A percentile compares a stretch with the other conserved stretches of the same genome.
Conservation (phyloP, 2,329 filamentous ascomycete species). For the Microdochium paspali region DNA sequence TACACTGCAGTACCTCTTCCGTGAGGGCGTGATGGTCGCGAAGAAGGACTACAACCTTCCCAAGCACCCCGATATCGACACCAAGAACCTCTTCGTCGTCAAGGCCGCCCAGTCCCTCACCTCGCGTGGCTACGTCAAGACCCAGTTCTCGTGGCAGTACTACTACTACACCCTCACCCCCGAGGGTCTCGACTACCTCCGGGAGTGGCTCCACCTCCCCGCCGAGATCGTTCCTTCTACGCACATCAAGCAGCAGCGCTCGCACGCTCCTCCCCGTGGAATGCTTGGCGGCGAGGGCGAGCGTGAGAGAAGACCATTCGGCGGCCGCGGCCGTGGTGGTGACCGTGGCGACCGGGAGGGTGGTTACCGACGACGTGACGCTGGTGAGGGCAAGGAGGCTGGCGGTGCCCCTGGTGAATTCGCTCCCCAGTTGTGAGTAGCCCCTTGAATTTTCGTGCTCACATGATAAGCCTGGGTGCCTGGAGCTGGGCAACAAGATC, state of each 20-base stretch:
- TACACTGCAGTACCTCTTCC: slow-evolving; percentile 78
- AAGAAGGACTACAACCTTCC: slow-evolving; percentile 99
- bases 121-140: slow-evolving; percentile 98
- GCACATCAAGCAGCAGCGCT: slow-evolving; percentile 99
- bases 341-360: slow-evolving; percentile 65
- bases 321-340: slow-evolving; percentile 61
- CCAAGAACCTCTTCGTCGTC: slow-evolving; percentile 99
- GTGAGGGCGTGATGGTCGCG: slow-evolving; percentile 85
- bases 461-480: too few species aligned
- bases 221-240: slow-evolving; percentile 99
- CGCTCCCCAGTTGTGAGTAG: slow-evolving; percentile 74
- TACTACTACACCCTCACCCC: slow-evolving; percentile 99
- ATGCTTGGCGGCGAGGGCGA: slow-evolving; percentile 87
- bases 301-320: slow-evolving; percentile 73
- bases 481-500: too few species aligned
- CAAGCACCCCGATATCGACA: slow-evolving; percentile 97
- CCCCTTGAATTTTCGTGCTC: slow-evolving; percentile 1
- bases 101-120: slow-evolving; percentile 98
- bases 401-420: slow-evolving; percentile 87
- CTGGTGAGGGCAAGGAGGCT: slow-evolving; percentile 72
- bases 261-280: slow-evolving; percentile 93
- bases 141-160: slow-evolving; percentile 99
- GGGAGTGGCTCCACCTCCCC: slow-evolving; percentile 99
- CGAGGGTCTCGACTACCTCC: slow-evolving; percentile 99
- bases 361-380: slow-evolving; percentile 86